Evolutionary conservation across 768 basidiomycete genomes (phyloP), one percentile per base, ranked within the genome.

Genomic region (Neoboletus magnificus): DNA sequence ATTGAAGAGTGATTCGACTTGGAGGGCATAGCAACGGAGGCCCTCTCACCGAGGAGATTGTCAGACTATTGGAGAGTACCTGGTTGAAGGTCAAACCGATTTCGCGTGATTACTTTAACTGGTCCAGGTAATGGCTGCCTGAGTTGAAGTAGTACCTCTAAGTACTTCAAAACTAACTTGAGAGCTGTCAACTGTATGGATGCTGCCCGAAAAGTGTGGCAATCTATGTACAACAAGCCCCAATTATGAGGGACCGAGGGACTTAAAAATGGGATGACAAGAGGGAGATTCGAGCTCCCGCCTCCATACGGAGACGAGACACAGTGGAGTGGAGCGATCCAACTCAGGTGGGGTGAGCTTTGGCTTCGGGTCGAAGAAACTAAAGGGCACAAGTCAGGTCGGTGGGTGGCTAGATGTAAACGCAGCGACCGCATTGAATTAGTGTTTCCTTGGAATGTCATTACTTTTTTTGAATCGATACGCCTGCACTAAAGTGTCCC

Each of bases 291-390:
- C 67, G 66, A 67, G 69, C 66, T 70, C 66, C 66, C 67, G 66
- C 67, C 66, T 50, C 67, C 67, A 65, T 69, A 25, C 64, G 62
- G 64, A 67, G 64, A 66, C 67, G 66, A 67, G 64, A 66, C n/a
- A n/a, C n/a, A 66, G 66, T 40, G 71, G 70, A 6, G 76, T 76
- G 23, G 72, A 74, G 46, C 71, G 77, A 40, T 74, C 77, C 9
- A 64, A 72, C 32, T 67, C 68, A 7, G 80, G 77, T 7, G 82
- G 82, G 10, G 66, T 83, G 37, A 72, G 78, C 23, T 73, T 82
- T 45, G 73, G 74, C 25, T 77, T 75, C 56, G n/a, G 49, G 29
- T 25, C 29, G 42, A 71, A 62, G 55, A 71, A 66, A 29, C 61
- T 71, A 45, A 66, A 66, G 41, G 66, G 67, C 1, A 60, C 67